Conservation (phyloP, 257 asterid species). For the Solanum boliviense region DNA sequence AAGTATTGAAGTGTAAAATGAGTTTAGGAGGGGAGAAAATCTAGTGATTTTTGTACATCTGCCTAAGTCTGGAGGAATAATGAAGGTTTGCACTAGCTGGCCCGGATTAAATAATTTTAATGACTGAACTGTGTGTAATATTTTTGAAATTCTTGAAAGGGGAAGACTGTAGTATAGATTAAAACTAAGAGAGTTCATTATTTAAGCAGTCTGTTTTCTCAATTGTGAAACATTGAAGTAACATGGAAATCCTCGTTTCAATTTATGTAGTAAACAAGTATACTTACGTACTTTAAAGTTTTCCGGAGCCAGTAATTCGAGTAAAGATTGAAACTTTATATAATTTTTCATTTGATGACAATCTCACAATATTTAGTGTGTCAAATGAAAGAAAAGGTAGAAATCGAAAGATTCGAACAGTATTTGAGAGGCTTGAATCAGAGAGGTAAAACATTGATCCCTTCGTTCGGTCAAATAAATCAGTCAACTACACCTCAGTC, state of each 20-base stretch:
- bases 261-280: not conserved
- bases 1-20: not conserved
- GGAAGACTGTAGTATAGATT: not conserved
- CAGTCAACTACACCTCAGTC: not conserved
- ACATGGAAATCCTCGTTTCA: not conserved
- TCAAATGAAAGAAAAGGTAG: not conserved
- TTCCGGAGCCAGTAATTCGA: not conserved
- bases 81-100: not conserved
- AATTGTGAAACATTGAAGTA: not conserved
- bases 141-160: not conserved
- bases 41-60: not conserved
- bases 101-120: not conserved
- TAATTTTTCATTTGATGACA: not conserved
- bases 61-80: not conserved
- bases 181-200: not conserved
- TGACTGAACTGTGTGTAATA: not conserved
- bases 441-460: not conserved
- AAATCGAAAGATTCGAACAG: not conserved
- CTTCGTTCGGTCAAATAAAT: not conserved
- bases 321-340: not conserved
- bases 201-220: not conserved
- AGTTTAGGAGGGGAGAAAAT: not conserved
- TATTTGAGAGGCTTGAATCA: not conserved
- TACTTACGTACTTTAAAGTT: not conserved
- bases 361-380: not conserved